phyloP scores from a whole-genome alignment of 2,329 filamentous ascomycete genomes.

The Spiromastix sp. region DNA sequence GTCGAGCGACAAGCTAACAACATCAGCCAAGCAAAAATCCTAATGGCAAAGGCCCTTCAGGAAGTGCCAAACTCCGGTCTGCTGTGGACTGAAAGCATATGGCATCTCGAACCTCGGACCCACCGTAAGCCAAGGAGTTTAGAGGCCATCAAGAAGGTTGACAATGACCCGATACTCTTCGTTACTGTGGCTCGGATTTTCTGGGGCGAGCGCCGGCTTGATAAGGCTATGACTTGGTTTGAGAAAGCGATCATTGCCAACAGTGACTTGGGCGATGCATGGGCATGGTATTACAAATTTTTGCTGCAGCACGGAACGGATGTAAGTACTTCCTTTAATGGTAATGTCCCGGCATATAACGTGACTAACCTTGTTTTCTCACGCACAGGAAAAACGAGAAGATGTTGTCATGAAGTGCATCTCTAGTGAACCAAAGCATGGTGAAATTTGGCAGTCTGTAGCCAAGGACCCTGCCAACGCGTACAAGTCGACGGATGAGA shows the following conservation, averaged over 20 bases:
- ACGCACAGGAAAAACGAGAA: conserved; percentile 61
- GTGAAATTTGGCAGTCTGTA: conserved; percentile 80
- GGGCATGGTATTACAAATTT: conserved; percentile 98
- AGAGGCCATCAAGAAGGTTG: conserved; percentile 94
- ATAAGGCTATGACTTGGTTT: conserved; percentile 95
- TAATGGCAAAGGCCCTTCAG: conserved; percentile 89
- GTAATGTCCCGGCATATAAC: not conserved
- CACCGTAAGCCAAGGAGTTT: conserved; percentile 84
- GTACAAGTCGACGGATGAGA: conserved; percentile 62
- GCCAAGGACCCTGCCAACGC: conserved; percentile 80
- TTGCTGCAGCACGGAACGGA: conserved; percentile 83
- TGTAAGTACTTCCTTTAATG: conserved; percentile 24
- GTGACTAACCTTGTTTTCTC: not conserved
- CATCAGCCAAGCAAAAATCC: conserved; percentile 68
- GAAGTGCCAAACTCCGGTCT: conserved; percentile 81
- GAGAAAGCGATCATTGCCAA: conserved; percentile 88
- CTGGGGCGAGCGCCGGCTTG: conserved; percentile 83
- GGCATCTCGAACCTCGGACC: conserved; percentile 82
- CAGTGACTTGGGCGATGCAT: conserved; percentile 78
- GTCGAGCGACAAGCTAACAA: conserved; percentile 85
- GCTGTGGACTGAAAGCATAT: conserved; percentile 90
- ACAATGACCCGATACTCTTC: conserved; percentile 81
- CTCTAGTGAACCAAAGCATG: conserved; percentile 77
- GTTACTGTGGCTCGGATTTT: conserved; percentile 91
- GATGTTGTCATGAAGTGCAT: conserved; percentile 77